These are phyloP conservation scores for Microdochium paspali DNA, from an alignment of 2,329 filamentous ascomycete genomes.

Conservation along the genomic window DNA sequence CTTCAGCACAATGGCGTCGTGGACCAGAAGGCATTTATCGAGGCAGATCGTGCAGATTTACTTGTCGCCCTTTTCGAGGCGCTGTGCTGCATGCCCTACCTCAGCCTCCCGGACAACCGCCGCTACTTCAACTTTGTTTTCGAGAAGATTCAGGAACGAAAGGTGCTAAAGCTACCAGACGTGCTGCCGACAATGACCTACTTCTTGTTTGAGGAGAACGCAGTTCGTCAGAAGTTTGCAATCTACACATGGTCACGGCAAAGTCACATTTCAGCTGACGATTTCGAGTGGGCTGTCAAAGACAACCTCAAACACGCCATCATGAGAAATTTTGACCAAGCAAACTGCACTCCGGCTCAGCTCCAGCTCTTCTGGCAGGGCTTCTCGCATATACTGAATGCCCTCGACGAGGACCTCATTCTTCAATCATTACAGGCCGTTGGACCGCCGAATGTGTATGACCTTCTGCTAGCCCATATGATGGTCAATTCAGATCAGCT, in stretches of 20 bases:
- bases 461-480: constrained; percentile 47
- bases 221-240: constrained; percentile 57
- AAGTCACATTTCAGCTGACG: constrained; percentile 53
- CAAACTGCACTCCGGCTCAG: constrained; percentile 22
- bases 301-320: constrained; percentile 63
- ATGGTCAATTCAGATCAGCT: constrained; percentile 43
- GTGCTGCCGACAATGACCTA: constrained; percentile 71
- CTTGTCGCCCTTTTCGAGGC: constrained; percentile 82
- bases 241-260: constrained; percentile 56
- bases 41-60: constrained; percentile 42
- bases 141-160: constrained; percentile 67
- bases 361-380: constrained; percentile 75
- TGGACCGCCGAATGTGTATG: constrained; percentile 67
- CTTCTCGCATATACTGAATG: constrained; percentile 62
- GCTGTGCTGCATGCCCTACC: constrained; percentile 72
- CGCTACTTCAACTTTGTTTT: constrained; percentile 74
- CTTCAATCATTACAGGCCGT: constrained; percentile 70
- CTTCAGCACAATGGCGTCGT: constrained; percentile 25
- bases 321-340: constrained; percentile 44
- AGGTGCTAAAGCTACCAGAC: constrained; percentile 65
- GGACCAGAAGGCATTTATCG: constrained; percentile 28
- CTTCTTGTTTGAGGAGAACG: constrained; percentile 72
- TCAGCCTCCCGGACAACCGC: constrained; percentile 45
- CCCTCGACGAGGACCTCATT: constrained; percentile 65
- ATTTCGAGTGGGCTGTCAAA: constrained; percentile 83